Percentiles rank a stretch among this genome's conserved stretches.
Evolutionary conservation across 179 eudicot species (phyloP).

Genomic region (Carnegiea gigantea): DNA sequence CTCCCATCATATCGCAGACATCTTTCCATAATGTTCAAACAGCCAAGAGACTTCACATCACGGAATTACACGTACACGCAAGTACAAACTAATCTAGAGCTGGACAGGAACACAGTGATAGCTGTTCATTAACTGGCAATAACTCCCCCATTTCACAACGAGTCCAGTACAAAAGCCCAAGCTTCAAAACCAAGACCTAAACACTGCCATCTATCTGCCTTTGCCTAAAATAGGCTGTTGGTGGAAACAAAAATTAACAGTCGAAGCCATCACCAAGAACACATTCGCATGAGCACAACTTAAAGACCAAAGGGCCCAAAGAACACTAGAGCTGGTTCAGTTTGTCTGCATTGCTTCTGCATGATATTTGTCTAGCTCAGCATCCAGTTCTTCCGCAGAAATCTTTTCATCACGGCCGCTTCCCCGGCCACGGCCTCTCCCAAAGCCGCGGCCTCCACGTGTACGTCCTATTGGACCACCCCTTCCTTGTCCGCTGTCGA

Average conservation of each 20-base stretch:
- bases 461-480: conserved; percentile 57
- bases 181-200: conserved; percentile 30
- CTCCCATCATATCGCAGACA: conserved; percentile 16
- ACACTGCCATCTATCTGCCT: conserved; percentile 29
- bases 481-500: conserved; percentile 56
- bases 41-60: conserved; percentile 24
- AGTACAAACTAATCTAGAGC: conserved; percentile 28
- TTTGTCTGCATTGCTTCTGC: conserved; percentile 69
- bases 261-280: conserved; percentile 31
- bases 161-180: conserved; percentile 30
- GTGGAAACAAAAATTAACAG: conserved; percentile 29
- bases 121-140: conserved; percentile 27
- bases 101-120: conserved; percentile 23
- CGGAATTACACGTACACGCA: conserved; percentile 15
- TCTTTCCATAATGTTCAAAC: conserved; percentile 14
- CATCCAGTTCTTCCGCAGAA: conserved; percentile 86
- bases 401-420: conserved; percentile 67
- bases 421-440: conserved; percentile 68
- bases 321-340: conserved; percentile 28
- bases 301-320: conserved; percentile 13
- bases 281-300: conserved; percentile 20
- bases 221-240: conserved; percentile 32
- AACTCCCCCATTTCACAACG: conserved; percentile 22
- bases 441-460: conserved; percentile 61
- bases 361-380: conserved; percentile 92